Evolutionary conservation across 768 basidiomycete genomes (phyloP).

Genomic region (Fomitopsis pulvina): DNA sequence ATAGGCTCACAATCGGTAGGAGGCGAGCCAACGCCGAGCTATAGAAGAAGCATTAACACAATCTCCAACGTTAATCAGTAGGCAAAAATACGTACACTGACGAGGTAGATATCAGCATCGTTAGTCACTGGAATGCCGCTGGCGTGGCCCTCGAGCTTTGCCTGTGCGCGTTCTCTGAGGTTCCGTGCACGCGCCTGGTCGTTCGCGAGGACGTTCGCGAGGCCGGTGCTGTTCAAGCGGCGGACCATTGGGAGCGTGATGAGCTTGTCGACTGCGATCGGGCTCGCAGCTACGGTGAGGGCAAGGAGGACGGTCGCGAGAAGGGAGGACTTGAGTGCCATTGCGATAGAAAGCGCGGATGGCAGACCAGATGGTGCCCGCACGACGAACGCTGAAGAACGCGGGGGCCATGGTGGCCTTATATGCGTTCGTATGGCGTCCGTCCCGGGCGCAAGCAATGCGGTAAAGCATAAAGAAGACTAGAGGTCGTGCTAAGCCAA

Average conservation of each 20-base stretch:
- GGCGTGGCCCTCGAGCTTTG: slow-evolving; percentile 22
- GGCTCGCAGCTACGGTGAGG: slow-evolving; percentile 18
- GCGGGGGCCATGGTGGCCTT: too few relatives aligned
- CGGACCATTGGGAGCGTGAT: slow-evolving; percentile 47
- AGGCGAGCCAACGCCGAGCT: too few relatives aligned
- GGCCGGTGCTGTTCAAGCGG: slow-evolving; percentile 43
- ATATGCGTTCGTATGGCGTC: too few relatives aligned
- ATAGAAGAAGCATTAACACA: too few relatives aligned
- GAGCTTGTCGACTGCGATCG: slow-evolving; percentile 17
- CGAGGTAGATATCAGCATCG: slow-evolving; percentile 33
- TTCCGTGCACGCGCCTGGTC: slow-evolving; percentile 45
- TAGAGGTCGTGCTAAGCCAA: too few relatives aligned
- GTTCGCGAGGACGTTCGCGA: slow-evolving; percentile 39
- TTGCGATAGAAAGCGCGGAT: not conserved
- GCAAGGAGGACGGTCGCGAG: slow-evolving; percentile 19
- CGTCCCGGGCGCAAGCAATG: too few relatives aligned
- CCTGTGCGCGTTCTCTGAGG: slow-evolving; percentile 33
- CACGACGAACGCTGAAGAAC: too few relatives aligned
- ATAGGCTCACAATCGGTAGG: too few relatives aligned
- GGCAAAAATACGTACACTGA: too few relatives aligned
- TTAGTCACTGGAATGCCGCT: slow-evolving; percentile 35
- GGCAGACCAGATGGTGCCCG: slow-evolving; percentile 2
- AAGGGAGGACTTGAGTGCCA: slow-evolving; percentile 15
- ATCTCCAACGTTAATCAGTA: too few relatives aligned
- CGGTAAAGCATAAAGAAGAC: too few relatives aligned